Evolutionary conservation across 2,329 filamentous ascomycete genomes (phyloP).

Genomic region (Ophiognomonia clavigignenti-juglandacearum): DNA sequence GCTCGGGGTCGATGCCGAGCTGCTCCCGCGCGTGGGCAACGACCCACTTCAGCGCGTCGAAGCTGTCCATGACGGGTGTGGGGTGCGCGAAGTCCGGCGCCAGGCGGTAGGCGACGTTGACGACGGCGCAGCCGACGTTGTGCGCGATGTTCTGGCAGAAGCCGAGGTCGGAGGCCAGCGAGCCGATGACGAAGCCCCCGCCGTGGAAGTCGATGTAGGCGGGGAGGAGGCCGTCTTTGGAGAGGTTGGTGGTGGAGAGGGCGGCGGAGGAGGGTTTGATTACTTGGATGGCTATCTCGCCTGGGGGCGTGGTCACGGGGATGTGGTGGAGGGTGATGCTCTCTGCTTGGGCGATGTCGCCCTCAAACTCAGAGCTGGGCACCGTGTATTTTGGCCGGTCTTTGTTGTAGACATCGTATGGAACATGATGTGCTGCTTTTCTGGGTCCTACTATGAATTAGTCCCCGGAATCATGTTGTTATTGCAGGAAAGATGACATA

Average conservation of each 20-base stretch:
- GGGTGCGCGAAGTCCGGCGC: conserved; percentile 12
- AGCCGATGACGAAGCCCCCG: conserved; percentile 13
- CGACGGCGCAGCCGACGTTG: conserved; percentile 9
- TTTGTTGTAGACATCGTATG: conserved; percentile 13
- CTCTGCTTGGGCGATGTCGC: background rate
- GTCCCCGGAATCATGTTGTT: background rate
- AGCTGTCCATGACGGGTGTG: conserved; percentile 8
- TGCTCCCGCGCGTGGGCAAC: conserved; percentile 18
- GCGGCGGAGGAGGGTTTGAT: conserved; percentile 7
- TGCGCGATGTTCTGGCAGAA: conserved; percentile 11
- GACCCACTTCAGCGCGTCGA: conserved; percentile 24
- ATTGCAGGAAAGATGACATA: conserved; percentile 8
- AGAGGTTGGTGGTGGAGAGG: conserved; percentile 1
- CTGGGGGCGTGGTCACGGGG: conserved; percentile 1
- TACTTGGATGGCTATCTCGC: conserved; percentile 11
- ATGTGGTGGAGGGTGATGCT: conserved; percentile 2
- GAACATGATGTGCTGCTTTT: conserved; percentile 12
- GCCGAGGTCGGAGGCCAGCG: conserved; percentile 3
- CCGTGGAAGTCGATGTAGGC: conserved; percentile 13
- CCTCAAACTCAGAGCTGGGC: conserved; percentile 7
- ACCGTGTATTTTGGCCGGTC: conserved; percentile 13
- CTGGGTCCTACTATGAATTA: conserved; percentile 1
- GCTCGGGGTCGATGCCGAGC: conserved; percentile 6
- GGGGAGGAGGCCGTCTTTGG: conserved; percentile 3
- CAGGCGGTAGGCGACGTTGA: conserved; percentile 13